A percentile compares a stretch with the other conserved stretches of the same genome.
Conservation (phyloP, 2,329 filamentous ascomycete genomes). For the Penicillium hesseltinei region DNA sequence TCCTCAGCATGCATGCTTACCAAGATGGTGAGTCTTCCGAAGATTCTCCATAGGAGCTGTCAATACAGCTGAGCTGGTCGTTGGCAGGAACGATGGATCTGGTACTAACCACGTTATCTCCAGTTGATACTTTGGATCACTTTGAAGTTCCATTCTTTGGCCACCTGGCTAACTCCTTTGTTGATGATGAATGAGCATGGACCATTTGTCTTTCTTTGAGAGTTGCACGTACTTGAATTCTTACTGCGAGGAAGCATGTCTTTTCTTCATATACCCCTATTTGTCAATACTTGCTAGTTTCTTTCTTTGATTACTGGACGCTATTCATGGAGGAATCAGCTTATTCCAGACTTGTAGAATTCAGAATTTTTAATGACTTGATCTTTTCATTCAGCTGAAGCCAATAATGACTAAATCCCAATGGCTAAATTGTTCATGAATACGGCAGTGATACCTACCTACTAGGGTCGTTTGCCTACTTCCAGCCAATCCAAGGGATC, state of each 20-base stretch:
- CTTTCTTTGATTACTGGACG: background rate
- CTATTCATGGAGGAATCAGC: background rate
- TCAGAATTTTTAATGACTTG: too few relatives aligned
- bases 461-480: too few relatives aligned
- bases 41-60: background rate
- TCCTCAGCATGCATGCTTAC: conserved; percentile 76
- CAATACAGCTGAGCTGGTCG: background rate
- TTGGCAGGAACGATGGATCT: background rate
- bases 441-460: too few relatives aligned
- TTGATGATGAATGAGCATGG: conserved; percentile 72
- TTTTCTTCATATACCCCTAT: conserved; percentile 22
- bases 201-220: background rate
- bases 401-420: background rate
- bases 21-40: conserved; percentile 64
- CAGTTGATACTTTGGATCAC: conserved; percentile 63
- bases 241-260: conserved; percentile 10
- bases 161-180: conserved; percentile 76
- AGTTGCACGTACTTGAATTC: conserved; percentile 12
- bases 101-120: background rate
- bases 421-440: background rate
- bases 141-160: conserved; percentile 89
- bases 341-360: background rate
- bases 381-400: background rate
- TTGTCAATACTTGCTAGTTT: conserved; percentile 7
- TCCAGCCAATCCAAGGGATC: too few relatives aligned